These are phyloP conservation scores for Fraxinus velutina DNA, from an alignment of 305 asterid species.

Conservation along the genomic window DNA sequence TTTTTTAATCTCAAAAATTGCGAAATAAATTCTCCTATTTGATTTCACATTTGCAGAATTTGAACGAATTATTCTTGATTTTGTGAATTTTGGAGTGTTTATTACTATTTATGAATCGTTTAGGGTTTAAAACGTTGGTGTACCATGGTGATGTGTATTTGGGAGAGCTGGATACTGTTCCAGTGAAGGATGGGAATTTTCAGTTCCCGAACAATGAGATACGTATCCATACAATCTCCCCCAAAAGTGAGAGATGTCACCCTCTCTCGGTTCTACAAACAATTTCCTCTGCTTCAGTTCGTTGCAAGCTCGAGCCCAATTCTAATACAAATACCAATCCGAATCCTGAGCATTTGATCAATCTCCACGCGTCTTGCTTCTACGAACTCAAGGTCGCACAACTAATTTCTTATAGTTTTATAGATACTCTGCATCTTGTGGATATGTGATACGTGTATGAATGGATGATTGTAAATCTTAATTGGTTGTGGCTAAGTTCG, in stretches of 20 bases:
- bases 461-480: background rate
- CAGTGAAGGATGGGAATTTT: constrained; percentile 56
- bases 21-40: constrained; percentile 7
- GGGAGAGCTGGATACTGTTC: constrained; percentile 72
- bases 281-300: constrained; percentile 56
- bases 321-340: constrained; percentile 32
- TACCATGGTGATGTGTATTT: constrained; percentile 64
- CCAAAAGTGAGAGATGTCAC: constrained; percentile 69
- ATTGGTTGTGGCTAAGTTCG: background rate
- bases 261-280: constrained; percentile 85
- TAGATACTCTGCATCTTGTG: background rate
- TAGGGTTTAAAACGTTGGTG: constrained; percentile 89
- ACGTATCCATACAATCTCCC: constrained; percentile 64
- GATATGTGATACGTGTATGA: background rate
- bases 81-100: background rate
- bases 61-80: constrained; percentile 12
- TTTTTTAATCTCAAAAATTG: background rate
- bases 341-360: constrained; percentile 51
- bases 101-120: constrained; percentile 53
- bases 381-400: constrained; percentile 67
- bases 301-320: constrained; percentile 87
- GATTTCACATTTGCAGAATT: constrained; percentile 18
- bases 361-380: constrained; percentile 81
- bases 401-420: background rate
- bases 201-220: constrained; percentile 86